These are phyloP conservation scores for Plasmodium ovale DNA, from an alignment of 169 alveolate species.

Conservation along the genomic window DNA sequence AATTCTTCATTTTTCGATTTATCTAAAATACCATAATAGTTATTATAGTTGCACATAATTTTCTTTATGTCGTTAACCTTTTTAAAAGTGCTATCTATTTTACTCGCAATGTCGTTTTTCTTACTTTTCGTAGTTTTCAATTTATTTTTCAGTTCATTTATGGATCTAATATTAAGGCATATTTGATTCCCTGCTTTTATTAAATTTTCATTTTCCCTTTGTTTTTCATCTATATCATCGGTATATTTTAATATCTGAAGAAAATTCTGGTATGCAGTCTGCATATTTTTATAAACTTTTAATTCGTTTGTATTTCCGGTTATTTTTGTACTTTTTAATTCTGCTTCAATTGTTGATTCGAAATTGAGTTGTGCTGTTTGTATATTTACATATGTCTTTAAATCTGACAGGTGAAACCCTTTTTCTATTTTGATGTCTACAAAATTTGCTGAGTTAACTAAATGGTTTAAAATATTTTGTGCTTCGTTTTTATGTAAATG, in stretches of 20 bases:
- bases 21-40: slow-evolving; percentile 8
- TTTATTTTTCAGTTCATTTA: neutral
- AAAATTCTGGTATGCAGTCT: neutral
- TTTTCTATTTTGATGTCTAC: neutral
- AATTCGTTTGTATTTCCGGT: neutral
- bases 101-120: neutral
- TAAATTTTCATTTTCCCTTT: slow-evolving; percentile 6
- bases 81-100: neutral
- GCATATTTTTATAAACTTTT: neutral
- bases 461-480: neutral
- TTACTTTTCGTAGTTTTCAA: neutral
- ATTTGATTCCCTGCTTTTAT: neutral
- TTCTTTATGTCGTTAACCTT: neutral
- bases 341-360: neutral
- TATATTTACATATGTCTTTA: neutral
- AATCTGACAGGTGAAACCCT: neutral
- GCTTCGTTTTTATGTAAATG: slow-evolving; percentile 7
- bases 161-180: neutral
- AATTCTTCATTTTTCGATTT: neutral
- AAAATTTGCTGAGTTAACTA: slow-evolving; percentile 16
- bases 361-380: neutral
- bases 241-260: slow-evolving; percentile 21
- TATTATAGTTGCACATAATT: neutral
- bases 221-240: neutral
- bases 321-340: neutral